Percentiles rank a stretch among this genome's conserved stretches.
Conservation (phyloP, 331 rosid genomes). For the Dryas integrifolia region DNA sequence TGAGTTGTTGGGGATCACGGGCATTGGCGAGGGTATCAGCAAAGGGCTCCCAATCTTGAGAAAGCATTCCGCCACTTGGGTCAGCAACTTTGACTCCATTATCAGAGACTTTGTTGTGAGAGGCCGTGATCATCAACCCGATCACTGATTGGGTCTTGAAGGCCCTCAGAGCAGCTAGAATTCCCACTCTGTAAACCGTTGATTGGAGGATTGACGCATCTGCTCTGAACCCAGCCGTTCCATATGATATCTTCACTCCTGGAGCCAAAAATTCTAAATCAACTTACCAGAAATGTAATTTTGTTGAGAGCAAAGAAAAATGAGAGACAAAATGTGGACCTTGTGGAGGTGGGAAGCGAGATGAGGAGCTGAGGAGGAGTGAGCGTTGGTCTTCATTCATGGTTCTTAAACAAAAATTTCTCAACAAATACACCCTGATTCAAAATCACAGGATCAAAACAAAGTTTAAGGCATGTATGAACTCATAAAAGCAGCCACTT, state of each 20-base stretch:
- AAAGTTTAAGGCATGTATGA: neutral
- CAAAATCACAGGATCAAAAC: neutral
- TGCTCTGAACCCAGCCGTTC: conserved; percentile 83
- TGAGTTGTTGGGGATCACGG: conserved; percentile 52
- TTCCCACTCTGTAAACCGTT: conserved; percentile 64
- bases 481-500: neutral
- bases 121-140: conserved; percentile 88
- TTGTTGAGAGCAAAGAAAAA: neutral
- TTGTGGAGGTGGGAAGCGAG: conserved; percentile 55
- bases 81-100: conserved; percentile 90
- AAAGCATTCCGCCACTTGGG: conserved; percentile 78
- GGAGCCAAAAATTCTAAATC: neutral
- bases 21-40: conserved; percentile 78
- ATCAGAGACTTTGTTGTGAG: conserved; percentile 79
- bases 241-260: conserved; percentile 71
- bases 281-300: neutral
- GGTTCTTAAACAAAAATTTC: neutral
- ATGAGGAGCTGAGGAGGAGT: conserved; percentile 49
- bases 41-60: conserved; percentile 95
- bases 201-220: conserved; percentile 72
- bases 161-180: conserved; percentile 80
- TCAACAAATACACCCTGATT: conserved; percentile 12
- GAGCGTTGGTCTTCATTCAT: conserved; percentile 66
- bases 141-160: conserved; percentile 53
- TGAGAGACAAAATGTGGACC: conserved; percentile 32